Evolutionary conservation across 2,329 filamentous ascomycete genomes (phyloP).

Genomic region (Colletotrichum tropicale): DNA sequence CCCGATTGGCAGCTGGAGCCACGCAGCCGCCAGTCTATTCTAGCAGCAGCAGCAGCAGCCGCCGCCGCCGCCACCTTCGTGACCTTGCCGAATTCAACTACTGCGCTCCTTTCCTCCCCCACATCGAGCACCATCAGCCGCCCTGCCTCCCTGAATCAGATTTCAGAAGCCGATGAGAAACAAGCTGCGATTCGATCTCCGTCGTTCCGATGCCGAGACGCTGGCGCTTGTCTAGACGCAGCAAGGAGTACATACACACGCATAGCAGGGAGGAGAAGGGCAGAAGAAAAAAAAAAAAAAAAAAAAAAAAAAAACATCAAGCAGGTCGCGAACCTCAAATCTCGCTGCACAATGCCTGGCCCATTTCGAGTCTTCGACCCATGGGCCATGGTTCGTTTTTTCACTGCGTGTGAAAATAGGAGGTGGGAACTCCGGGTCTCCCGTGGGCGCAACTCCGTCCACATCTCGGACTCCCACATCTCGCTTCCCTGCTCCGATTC

Average conservation of each 20-base stretch:
- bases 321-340: not conserved
- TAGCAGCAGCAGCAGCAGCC: not conserved
- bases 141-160: not conserved
- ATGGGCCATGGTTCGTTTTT: not conserved
- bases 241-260: not conserved
- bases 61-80: not conserved
- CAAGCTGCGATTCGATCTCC: constrained; percentile 8
- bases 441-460: not conserved
- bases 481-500: not conserved
- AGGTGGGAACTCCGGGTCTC: constrained; percentile 1
- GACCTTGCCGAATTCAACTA: no score
- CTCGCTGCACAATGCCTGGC: not conserved
- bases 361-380: not conserved
- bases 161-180: not conserved
- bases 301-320: not conserved
- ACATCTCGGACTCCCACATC: not conserved
- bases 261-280: not conserved
- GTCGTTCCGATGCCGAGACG: not conserved
- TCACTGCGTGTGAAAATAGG: not conserved
- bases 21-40: not conserved
- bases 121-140: not conserved
- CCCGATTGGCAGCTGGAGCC: constrained; percentile 8
- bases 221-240: not conserved
- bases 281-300: not conserved
- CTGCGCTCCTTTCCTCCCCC: not conserved